A percentile compares a stretch with the other conserved stretches of the same genome.
Conservation (phyloP, 371 early-diverging fungal species). For the Mortierella sp. region DNA sequence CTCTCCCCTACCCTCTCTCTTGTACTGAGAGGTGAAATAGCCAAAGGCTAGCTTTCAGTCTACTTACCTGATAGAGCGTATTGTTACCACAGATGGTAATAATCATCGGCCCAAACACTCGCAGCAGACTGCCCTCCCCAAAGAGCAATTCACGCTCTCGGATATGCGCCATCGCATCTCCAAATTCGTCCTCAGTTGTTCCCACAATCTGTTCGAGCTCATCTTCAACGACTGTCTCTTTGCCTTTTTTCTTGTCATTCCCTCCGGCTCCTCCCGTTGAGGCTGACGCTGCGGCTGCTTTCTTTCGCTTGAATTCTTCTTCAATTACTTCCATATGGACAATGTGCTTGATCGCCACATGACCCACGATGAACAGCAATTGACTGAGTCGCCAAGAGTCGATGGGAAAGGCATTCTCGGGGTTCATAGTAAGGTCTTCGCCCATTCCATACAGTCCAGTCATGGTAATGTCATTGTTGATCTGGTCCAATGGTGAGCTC, state of each 20-base stretch:
- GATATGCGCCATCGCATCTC: slow-evolving; percentile 84
- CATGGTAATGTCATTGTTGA: slow-evolving; percentile 13
- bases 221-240: slow-evolving; percentile 61
- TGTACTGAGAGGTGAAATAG: not conserved
- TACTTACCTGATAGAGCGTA: slow-evolving; percentile 77
- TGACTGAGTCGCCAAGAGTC: slow-evolving; percentile 82
- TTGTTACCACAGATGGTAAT: slow-evolving; percentile 85
- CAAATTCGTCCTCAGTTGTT: slow-evolving; percentile 94
- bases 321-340: slow-evolving; percentile 94
- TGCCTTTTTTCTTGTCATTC: slow-evolving; percentile 45
- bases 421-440: slow-evolving; percentile 23
- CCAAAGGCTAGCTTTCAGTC: not conserved
- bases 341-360: slow-evolving; percentile 94
- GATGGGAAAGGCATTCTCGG: slow-evolving; percentile 52
- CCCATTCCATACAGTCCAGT: slow-evolving; percentile 1
- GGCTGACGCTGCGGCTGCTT: slow-evolving; percentile 36
- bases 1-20: not conserved
- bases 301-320: slow-evolving; percentile 85
- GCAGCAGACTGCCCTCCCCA: slow-evolving; percentile 79
- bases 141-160: slow-evolving; percentile 93
- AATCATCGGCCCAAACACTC: slow-evolving; percentile 84
- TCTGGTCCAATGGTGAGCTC: slow-evolving; percentile 14
- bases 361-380: slow-evolving; percentile 92
- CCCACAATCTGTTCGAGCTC: slow-evolving; percentile 93
- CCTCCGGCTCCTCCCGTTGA: not conserved